A percentile compares a stretch with the other conserved stretches of the same genome.
phyloP scores from a whole-genome alignment of 1,284 basidiomycete species.

The Cryptococcus jaspeensis region DNA sequence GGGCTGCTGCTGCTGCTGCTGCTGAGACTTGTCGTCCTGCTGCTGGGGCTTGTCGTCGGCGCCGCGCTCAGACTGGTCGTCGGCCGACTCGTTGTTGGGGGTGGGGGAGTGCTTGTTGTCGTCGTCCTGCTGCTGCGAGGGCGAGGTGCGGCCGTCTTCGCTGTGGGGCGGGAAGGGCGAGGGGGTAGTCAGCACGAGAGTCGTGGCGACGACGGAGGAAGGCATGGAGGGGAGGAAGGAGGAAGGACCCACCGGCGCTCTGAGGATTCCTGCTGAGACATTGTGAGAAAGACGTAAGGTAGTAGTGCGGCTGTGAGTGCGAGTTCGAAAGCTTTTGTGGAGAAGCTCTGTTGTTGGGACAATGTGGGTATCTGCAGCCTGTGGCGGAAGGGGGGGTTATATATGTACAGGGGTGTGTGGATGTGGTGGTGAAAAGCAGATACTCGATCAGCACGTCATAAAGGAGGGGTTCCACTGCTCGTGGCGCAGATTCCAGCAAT shows the following conservation, averaged over 20 bases:
- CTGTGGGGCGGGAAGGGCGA: too few relatives aligned
- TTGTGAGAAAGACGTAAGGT: slow-evolving; percentile 5
- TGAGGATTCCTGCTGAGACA: slow-evolving; percentile 1
- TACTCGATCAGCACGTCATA: too few relatives aligned
- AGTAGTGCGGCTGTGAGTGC: slow-evolving; percentile 1
- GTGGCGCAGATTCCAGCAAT: too few relatives aligned
- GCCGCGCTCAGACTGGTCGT: not conserved
- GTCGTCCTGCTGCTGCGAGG: not conserved
- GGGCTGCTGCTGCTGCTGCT: too few relatives aligned
- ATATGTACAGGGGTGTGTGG: too few relatives aligned
- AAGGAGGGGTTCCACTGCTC: too few relatives aligned
- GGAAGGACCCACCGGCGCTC: not conserved
- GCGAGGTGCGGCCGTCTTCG: not conserved
- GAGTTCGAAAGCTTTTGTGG: too few relatives aligned
- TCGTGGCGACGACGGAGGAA: not conserved
- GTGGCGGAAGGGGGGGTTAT: too few relatives aligned
- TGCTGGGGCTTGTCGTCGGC: too few relatives aligned
- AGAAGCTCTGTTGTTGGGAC: too few relatives aligned
- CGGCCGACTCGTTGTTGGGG: not conserved
- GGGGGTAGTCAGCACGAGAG: not conserved
- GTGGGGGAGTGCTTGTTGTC: not conserved
- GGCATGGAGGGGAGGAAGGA: not conserved
- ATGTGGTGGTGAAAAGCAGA: too few relatives aligned
- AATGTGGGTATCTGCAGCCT: too few relatives aligned
- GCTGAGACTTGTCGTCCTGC: not conserved